Conservation (phyloP, 2,329 filamentous ascomycete species). For the Phialophora chinensis region DNA sequence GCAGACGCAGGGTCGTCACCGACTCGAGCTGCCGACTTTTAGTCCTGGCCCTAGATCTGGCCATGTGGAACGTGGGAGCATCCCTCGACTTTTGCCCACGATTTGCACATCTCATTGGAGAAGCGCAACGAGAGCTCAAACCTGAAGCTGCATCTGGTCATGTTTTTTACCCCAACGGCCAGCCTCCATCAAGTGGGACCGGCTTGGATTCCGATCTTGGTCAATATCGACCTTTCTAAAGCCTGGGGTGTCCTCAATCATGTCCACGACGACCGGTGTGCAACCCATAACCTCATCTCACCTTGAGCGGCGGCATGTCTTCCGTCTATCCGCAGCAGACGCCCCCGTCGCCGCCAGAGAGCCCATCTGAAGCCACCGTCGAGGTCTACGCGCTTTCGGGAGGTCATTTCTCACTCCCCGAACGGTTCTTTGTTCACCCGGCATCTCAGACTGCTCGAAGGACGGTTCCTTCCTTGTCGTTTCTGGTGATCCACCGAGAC, state of each 20-base stretch:
- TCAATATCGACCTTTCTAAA: conserved; percentile 19
- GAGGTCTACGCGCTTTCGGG: conserved; percentile 48
- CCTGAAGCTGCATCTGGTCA: conserved; percentile 15
- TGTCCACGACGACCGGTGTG: conserved; percentile 11
- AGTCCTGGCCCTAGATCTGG: conserved; percentile 2
- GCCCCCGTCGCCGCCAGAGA: conserved; percentile 34
- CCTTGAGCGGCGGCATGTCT: conserved; percentile 30
- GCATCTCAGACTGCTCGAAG: conserved; percentile 35
- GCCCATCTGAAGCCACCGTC: conserved; percentile 38
- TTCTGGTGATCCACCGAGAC: conserved; percentile 41
- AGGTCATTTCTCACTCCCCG: conserved; percentile 41
- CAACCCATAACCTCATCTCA: no score
- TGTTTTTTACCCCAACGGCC: conserved; percentile 17
- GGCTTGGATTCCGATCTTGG: conserved; percentile 14
- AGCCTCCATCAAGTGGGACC: conserved; percentile 28
- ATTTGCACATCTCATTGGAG: conserved; percentile 14
- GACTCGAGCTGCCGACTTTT: background rate
- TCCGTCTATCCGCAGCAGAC: conserved; percentile 28
- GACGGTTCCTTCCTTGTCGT: conserved; percentile 44
- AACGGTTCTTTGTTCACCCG: conserved; percentile 42
- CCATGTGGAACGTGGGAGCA: conserved; percentile 13
- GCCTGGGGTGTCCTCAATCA: conserved; percentile 11
- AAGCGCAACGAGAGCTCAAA: background rate
- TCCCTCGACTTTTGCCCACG: background rate
- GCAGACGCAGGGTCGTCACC: background rate